Evolutionary conservation across 73 alveolate genomes (phyloP), one percentile per base, ranked within the genome.

Genomic region (Paramecium octaurelia): DNA sequence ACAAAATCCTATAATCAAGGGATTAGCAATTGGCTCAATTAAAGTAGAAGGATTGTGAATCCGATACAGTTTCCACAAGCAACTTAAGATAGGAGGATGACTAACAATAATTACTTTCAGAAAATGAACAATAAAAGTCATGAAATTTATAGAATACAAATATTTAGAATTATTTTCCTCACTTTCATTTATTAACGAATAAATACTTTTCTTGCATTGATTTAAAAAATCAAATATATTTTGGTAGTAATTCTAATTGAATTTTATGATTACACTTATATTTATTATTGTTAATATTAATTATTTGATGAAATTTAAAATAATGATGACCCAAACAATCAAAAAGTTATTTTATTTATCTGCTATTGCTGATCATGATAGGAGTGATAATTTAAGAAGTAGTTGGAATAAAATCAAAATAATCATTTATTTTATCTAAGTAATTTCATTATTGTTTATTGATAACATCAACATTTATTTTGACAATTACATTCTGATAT

Each of bases 51-150:
- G 84, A 64, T 34, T 31, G 20, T 31, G 84, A 64, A 64, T 64
- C 84, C 12, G 84, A 64, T 0, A 64, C 42, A 1, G 84, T 34
- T 31, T 64, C 84, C 1, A 64, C 84, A 1, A 64, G 84, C 14
- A 34, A 64, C 8, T 64, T 64, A 64, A 64, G 84, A 64, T 64
- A 64, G 31, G 84, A 64, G 10, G 84, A 64, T 64, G 84, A 64
- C 12, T 64, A 64, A 64, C 9, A 64, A 64, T 34, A 64, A 64
- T 14, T 64, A 64, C 84, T 64, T 27, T 64, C 84, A 20, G 84
- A 64, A 34, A 64, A 64, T 27, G 84, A 27, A 64, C 24, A 64
- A 64, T 31, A 64, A 54, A 18, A 54, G 31, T 54, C 35, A 54
- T 54, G 69, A 54, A 54, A n/a, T n/a, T 48, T n/a, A n/a, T 18